Evolutionary conservation across 495 filamentous ascomycete genomes (phyloP).

Genomic region (Stereocaulon alpinum): DNA sequence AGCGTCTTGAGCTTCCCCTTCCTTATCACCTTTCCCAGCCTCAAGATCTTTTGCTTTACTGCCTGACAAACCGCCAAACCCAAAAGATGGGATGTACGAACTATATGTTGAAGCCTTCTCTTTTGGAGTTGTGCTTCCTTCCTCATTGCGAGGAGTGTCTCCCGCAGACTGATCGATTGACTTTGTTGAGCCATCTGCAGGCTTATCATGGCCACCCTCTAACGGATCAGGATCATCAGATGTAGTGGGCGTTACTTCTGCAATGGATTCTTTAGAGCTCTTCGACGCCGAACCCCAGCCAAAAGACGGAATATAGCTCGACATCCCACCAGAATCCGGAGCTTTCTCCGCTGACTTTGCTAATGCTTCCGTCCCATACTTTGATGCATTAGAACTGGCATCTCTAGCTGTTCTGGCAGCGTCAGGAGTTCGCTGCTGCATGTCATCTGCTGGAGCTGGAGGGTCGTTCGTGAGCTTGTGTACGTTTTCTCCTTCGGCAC

Average conservation of each 20-base stretch:
- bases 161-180: background rate
- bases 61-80: background rate
- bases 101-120: background rate
- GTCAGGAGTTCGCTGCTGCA: background rate
- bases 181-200: background rate
- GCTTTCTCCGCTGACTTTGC: background rate
- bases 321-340: constrained; percentile 2
- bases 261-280: constrained; percentile 5
- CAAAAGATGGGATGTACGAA: constrained; percentile 1
- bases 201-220: background rate
- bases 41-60: background rate
- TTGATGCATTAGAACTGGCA: background rate
- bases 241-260: background rate
- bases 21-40: background rate
- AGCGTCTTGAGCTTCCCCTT: background rate
- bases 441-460: background rate
- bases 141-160: background rate
- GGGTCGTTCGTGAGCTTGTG: background rate
- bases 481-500: background rate
- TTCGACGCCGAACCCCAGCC: constrained; percentile 1
- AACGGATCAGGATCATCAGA: background rate
- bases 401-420: background rate
- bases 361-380: background rate
- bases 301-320: constrained; percentile 20
- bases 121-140: constrained; percentile 1